Percentiles rank a stretch among this genome's conserved stretches.
Evolutionary conservation across 2,329 filamentous ascomycete species (phyloP).

Genomic region (Botrytis galanthina): DNA sequence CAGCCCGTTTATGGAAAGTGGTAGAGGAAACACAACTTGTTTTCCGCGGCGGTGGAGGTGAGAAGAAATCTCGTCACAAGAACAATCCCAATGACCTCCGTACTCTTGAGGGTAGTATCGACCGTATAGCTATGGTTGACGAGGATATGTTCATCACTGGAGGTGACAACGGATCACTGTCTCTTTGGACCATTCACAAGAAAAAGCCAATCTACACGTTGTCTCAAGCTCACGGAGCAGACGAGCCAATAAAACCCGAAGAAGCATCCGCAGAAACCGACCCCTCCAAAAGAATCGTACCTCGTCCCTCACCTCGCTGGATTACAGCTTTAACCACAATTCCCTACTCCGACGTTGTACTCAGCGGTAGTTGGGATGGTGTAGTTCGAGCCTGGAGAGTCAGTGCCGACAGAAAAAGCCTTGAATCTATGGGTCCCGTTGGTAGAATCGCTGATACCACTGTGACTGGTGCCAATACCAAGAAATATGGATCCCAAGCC

Average conservation of each 20-base stretch:
- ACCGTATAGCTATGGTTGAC: conserved; percentile 86
- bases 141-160: conserved; percentile 89
- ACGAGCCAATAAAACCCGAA: conserved; percentile 64
- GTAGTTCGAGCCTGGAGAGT: conserved; percentile 82
- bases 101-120: conserved; percentile 75
- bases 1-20: conserved; percentile 92
- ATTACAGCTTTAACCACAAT: conserved; percentile 86
- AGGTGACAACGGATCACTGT: conserved; percentile 83
- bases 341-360: conserved; percentile 84
- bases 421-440: conserved; percentile 70
- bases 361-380: conserved; percentile 95
- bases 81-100: conserved; percentile 42
- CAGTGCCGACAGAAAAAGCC: conserved; percentile 74
- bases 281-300: conserved; percentile 57
- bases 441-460: conserved; percentile 35
- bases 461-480: neutral
- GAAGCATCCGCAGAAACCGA: conserved; percentile 71
- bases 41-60: conserved; percentile 77
- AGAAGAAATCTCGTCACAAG: conserved; percentile 47
- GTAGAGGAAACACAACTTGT: conserved; percentile 93
- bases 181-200: conserved; percentile 85
- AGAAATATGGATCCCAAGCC: neutral
- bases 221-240: conserved; percentile 79
- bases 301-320: conserved; percentile 72
- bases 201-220: conserved; percentile 89